Evolutionary conservation across 441 rosid species (phyloP).

Genomic region (Erysimum pusillum): DNA sequence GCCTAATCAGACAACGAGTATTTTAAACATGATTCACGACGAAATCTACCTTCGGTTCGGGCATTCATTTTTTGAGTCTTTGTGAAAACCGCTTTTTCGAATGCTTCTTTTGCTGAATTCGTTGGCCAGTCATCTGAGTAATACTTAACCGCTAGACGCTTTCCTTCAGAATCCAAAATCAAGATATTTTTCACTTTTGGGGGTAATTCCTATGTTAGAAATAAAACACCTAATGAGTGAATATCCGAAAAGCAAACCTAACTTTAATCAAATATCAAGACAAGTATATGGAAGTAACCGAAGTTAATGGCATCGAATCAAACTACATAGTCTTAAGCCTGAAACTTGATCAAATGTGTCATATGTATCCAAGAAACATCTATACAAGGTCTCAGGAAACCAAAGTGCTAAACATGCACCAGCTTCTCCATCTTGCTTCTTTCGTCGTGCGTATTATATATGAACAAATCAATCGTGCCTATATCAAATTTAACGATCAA

Average conservation of each 20-base stretch:
- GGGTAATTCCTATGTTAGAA: slow-evolving; percentile 42
- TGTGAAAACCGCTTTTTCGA: slow-evolving; percentile 70
- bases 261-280: background rate
- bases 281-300: no score
- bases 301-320: background rate
- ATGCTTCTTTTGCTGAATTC: slow-evolving; percentile 71
- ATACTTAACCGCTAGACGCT: slow-evolving; percentile 79
- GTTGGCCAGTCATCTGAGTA: slow-evolving; percentile 78
- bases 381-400: background rate
- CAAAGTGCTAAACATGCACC: background rate
- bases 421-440: slow-evolving; percentile 7
- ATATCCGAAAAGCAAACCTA: background rate
- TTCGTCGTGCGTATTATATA: no score
- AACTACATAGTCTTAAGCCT: background rate
- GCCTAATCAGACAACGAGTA: background rate
- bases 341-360: background rate
- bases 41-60: slow-evolving; percentile 67
- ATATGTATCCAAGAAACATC: background rate
- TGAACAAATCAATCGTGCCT: no score
- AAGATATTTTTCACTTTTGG: slow-evolving; percentile 76
- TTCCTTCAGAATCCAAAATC: slow-evolving; percentile 82
- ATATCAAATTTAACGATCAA: no score
- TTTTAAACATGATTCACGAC: background rate
- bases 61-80: slow-evolving; percentile 84
- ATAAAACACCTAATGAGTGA: background rate